phyloP scores from a whole-genome alignment of 768 basidiomycete species.

The Termitomyces bulborhizus region DNA sequence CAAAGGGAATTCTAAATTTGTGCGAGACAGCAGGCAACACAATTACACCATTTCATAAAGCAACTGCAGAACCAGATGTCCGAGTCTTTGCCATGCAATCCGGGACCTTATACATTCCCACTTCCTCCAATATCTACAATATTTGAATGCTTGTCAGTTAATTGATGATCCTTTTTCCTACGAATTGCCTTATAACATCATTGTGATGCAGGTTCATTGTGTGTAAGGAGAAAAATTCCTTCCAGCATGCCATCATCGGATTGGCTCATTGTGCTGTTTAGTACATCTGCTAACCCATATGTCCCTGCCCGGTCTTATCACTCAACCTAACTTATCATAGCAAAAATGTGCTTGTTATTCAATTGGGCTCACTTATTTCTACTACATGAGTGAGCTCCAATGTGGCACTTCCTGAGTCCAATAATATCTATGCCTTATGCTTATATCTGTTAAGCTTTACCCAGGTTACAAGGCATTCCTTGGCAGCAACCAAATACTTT shows the following conservation, averaged over 20 bases:
- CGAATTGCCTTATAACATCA: conserved; percentile 2
- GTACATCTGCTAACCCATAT: too few species aligned
- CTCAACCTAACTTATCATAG: conserved; percentile 17
- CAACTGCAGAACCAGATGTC: conserved; percentile 50
- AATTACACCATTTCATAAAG: conserved; percentile 45
- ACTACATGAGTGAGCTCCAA: too few species aligned
- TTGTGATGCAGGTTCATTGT: conserved; percentile 17
- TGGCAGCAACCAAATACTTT: too few species aligned
- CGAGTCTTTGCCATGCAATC: conserved; percentile 51
- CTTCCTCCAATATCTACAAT: conserved; percentile 39
- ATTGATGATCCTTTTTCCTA: conserved; percentile 5
- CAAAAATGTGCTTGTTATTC: conserved; percentile 29
- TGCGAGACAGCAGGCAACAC: conserved; percentile 32
- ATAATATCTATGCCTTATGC: too few species aligned
- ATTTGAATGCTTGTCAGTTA: conserved; percentile 39
- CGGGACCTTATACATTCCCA: conserved; percentile 35
- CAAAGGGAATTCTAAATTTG: conserved; percentile 43
- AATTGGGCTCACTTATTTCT: conserved; percentile 35
- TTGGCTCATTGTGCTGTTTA: conserved; percentile 24
- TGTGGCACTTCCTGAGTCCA: too few species aligned
- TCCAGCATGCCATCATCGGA: background rate
- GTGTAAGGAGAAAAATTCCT: background rate
- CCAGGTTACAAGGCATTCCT: too few species aligned
- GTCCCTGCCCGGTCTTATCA: background rate
- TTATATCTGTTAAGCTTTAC: too few species aligned